phyloP scores from a whole-genome alignment of 768 basidiomycete genomes.

The Fomitopsis pulvina region DNA sequence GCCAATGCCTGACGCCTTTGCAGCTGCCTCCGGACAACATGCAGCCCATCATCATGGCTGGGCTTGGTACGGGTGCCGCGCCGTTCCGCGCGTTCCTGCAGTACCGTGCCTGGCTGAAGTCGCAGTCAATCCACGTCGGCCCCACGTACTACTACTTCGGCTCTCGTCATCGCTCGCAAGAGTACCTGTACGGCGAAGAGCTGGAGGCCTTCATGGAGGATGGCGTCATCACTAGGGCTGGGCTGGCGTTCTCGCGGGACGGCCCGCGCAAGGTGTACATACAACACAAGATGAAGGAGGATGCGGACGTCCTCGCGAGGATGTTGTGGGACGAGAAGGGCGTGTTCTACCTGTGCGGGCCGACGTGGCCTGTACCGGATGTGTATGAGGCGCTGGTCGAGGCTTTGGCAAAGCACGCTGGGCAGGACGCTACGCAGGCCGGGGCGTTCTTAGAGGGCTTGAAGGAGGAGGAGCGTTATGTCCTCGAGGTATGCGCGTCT shows the following conservation, averaged over 20 bases:
- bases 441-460: slow-evolving; percentile 79
- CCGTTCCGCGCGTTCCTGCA: slow-evolving; percentile 99
- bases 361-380: slow-evolving; percentile 99
- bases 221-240: slow-evolving; percentile 80
- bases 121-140: slow-evolving; percentile 75
- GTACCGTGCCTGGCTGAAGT: slow-evolving; percentile 77
- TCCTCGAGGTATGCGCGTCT: slow-evolving; percentile 65
- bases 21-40: slow-evolving; percentile 77
- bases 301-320: slow-evolving; percentile 67
- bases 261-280: slow-evolving; percentile 93
- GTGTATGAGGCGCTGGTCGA: slow-evolving; percentile 90
- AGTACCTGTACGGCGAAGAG: slow-evolving; percentile 95
- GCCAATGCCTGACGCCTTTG: slow-evolving; percentile 8
- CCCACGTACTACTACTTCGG: slow-evolving; percentile 99
- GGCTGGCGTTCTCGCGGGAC: slow-evolving; percentile 96
- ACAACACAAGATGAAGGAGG: slow-evolving; percentile 96
- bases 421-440: slow-evolving; percentile 56
- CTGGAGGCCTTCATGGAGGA: slow-evolving; percentile 90
- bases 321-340: slow-evolving; percentile 71
- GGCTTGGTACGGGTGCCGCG: slow-evolving; percentile 95
- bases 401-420: slow-evolving; percentile 68
- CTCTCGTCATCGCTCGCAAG: slow-evolving; percentile 89
- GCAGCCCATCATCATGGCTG: slow-evolving; percentile 97
- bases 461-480: slow-evolving; percentile 97
- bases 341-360: slow-evolving; percentile 95